Conservation (phyloP, 1,284 basidiomycete species). For the Ganoderma leucocontextum region DNA sequence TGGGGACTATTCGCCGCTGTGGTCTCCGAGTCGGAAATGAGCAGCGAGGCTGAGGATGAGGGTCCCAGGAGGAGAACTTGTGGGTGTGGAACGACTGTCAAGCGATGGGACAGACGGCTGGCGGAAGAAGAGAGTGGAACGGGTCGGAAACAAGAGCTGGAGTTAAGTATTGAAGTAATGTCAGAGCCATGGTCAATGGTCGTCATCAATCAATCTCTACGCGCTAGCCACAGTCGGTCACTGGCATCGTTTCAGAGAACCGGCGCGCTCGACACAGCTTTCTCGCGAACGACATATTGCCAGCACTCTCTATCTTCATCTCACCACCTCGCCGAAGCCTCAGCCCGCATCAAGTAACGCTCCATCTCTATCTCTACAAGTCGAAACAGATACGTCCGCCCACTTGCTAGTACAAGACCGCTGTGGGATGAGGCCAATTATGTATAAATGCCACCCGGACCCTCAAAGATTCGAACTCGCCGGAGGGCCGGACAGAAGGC, state of each 20-base stretch:
- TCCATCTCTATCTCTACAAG: too few species aligned
- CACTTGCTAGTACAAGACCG: too few species aligned
- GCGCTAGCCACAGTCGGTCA: background rate
- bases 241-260: background rate
- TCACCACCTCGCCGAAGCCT: too few species aligned
- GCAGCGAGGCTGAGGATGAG: background rate
- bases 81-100: background rate
- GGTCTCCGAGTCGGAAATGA: background rate
- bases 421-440: too few species aligned
- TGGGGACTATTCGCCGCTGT: background rate
- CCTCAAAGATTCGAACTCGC: too few species aligned
- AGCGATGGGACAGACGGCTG: background rate
- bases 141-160: background rate
- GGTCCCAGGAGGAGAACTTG: background rate
- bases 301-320: too few species aligned
- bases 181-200: background rate
- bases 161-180: background rate
- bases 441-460: too few species aligned
- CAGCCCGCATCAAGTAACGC: too few species aligned
- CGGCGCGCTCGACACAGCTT: background rate
- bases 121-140: background rate
- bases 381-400: too few species aligned
- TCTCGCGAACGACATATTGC: background rate
- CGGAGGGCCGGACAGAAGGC: too few species aligned
- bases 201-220: slow-evolving; percentile 3